A percentile compares a stretch with the other conserved stretches of the same genome.
These are phyloP conservation scores for Atkinsonella hypoxylon DNA, from an alignment of 2,329 filamentous ascomycete species.

Conservation along the genomic window DNA sequence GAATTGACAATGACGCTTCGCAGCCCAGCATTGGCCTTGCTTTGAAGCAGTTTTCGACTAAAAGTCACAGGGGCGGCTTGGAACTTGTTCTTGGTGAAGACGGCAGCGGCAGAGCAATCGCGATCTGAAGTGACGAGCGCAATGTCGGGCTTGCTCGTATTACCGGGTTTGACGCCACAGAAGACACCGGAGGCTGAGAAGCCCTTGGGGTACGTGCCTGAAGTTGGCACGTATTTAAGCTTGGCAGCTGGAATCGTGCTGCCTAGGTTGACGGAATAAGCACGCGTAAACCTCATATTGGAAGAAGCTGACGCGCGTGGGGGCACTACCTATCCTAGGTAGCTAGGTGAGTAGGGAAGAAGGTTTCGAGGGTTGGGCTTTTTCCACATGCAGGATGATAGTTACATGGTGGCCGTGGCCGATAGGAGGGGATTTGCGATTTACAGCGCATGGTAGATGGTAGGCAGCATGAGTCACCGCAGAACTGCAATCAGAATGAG, in stretches of 20 bases:
- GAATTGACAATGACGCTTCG: conserved; percentile 85
- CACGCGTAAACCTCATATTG: conserved; percentile 23
- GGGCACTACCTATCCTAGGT: neutral
- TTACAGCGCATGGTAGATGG: neutral
- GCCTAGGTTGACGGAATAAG: conserved; percentile 20
- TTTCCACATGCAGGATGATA: neutral
- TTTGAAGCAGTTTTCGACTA: conserved; percentile 59
- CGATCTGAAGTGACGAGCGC: conserved; percentile 77
- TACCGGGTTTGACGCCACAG: conserved; percentile 86
- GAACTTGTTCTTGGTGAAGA: conserved; percentile 98
- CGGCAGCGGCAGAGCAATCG: conserved; percentile 77
- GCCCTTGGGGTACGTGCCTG: conserved; percentile 79
- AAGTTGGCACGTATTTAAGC: conserved; percentile 77
- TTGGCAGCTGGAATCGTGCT: conserved; percentile 59
- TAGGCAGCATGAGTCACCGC: neutral
- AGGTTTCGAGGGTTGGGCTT: neutral
- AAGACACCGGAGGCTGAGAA: conserved; percentile 80
- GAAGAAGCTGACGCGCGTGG: conserved; percentile 5
- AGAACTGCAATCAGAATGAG: neutral
- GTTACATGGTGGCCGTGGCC: conserved; percentile 1
- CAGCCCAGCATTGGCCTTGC: conserved; percentile 55
- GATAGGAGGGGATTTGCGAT: neutral
- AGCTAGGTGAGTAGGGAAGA: neutral
- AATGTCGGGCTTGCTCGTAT: conserved; percentile 84
- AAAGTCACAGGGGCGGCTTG: conserved; percentile 91